Conservation (phyloP, 345 rosid species). For the Melastoma malabathricum region DNA sequence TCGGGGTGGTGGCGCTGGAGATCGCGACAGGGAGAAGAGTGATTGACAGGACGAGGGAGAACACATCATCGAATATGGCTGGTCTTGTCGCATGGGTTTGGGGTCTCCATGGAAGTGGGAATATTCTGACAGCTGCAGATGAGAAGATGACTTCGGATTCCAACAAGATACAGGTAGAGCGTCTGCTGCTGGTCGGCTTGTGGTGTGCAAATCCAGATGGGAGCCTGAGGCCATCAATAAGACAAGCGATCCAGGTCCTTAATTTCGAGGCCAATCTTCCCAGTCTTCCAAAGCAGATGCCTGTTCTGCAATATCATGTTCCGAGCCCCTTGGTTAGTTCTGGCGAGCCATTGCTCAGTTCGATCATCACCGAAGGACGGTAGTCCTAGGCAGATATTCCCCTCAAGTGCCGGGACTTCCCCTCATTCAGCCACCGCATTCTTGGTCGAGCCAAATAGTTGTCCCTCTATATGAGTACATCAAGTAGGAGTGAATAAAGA, state of each 20-base stretch:
- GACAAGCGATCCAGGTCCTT: slow-evolving; percentile 39
- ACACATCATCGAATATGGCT: slow-evolving; percentile 1
- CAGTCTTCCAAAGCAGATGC: slow-evolving; percentile 16
- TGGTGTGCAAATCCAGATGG: slow-evolving; percentile 57
- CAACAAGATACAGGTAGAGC: slow-evolving; percentile 22
- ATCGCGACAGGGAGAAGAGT: slow-evolving; percentile 29
- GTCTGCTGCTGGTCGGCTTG: slow-evolving; percentile 35
- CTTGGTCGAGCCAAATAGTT: too few species aligned
- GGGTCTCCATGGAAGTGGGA: slow-evolving; percentile 24
- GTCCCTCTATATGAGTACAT: too few species aligned
- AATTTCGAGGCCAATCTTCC: slow-evolving; percentile 30
- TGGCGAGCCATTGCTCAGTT: too few species aligned
- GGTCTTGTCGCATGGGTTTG: slow-evolving; percentile 41
- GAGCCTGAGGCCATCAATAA: slow-evolving; percentile 28
- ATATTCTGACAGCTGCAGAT: slow-evolving; percentile 21
- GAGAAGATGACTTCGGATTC: slow-evolving; percentile 15
- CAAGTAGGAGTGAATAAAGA: too few species aligned
- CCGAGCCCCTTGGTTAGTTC: too few species aligned
- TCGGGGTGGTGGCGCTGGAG: slow-evolving; percentile 31
- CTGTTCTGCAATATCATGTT: neutral
- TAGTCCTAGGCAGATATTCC: too few species aligned
- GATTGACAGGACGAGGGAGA: slow-evolving; percentile 9
- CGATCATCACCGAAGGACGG: too few species aligned
- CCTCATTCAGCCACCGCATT: too few species aligned
- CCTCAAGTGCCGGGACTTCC: too few species aligned